Base-by-base conservation (phyloP, 179 eudicot genomes). In the Silene noctiflora region DNA sequence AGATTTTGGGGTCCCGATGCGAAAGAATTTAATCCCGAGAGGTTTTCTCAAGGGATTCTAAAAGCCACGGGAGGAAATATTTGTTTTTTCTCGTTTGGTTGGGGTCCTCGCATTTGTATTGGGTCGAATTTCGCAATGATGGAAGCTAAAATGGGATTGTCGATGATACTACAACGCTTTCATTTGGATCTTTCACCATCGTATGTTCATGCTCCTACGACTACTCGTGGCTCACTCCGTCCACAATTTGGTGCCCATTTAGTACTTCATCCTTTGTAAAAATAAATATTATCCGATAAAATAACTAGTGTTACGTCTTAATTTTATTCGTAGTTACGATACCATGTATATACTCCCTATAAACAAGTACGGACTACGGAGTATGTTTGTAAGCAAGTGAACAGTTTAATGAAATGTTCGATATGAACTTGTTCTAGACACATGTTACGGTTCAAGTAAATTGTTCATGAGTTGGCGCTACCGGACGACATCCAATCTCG, bases 1-100 rank as follows among this genome's bases (percentile, higher is more conserved):
- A 73, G 62, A 21, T 8, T 76, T 17, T 86, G 88, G 88, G 88
- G 86, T 3, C 66, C 56, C 1, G 80, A 83, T 70, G 86, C 85
- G 1, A 75, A 75, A 16, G 82, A 83, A 9, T 86, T 86, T 21
- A 81, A 83, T 8, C 80, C 80, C 0, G 44, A 77, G 0, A 55
- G 80, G 6, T 77, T 77, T 19, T 16, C 27, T 7, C 48, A 77
- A 33, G 80, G 80, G 2, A 21, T 77, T 21, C 48, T 39, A 9
- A 77, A 77, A 19, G 80, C 80, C 0, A 71, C 76, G 0, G 8
- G 11, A 7, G 76, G 76, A 14, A 72, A 72, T 20, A 77, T 64
- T 35, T 29, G 69, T 16, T 77, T 62, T 69, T 77, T 77, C 60
- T 19, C 80, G 3, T 72, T 77, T 31, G 76, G 80, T 3, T 77